Conservation (phyloP, 2,329 filamentous ascomycete species). For the Dothiorella sarmentorum region DNA sequence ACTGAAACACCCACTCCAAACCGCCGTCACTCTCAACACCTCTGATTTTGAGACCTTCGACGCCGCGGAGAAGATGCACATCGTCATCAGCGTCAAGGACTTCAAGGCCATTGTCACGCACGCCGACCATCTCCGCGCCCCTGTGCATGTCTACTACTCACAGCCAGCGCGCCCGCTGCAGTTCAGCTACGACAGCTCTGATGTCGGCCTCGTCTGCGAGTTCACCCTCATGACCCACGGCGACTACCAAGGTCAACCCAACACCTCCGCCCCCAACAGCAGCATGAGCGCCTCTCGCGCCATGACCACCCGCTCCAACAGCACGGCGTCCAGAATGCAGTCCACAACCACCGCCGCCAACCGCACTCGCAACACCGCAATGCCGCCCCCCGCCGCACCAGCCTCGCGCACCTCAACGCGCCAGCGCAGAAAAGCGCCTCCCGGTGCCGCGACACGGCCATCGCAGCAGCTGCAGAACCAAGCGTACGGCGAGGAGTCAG, state of each 20-base stretch:
- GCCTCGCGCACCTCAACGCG: constrained; percentile 31
- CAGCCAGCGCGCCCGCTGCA: constrained; percentile 68
- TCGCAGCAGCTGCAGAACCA: constrained; percentile 25
- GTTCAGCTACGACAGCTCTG: constrained; percentile 58
- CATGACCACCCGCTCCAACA: constrained; percentile 39
- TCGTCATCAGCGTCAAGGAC: constrained; percentile 78
- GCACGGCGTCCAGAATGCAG: constrained; percentile 33
- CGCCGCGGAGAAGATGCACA: constrained; percentile 71
- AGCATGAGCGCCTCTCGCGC: constrained; percentile 32
- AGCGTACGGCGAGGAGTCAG: constrained; percentile 45
- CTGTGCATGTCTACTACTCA: constrained; percentile 67
- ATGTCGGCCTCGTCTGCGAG: constrained; percentile 67
- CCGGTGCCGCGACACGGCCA: constrained; percentile 29
- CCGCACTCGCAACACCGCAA: constrained; percentile 28
- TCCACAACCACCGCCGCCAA: background rate
- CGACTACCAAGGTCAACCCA: constrained; percentile 43
- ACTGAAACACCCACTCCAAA: constrained; percentile 75
- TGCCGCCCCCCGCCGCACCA: constrained; percentile 42
- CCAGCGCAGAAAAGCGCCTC: constrained; percentile 24
- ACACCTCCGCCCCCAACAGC: too few species aligned
- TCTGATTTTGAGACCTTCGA: constrained; percentile 74
- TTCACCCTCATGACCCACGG: constrained; percentile 82
- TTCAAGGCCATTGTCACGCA: constrained; percentile 76
- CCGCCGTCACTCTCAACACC: constrained; percentile 71
- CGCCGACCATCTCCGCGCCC: constrained; percentile 65